Evolutionary conservation across 2,329 filamentous ascomycete genomes (phyloP), one percentile per base, ranked within the genome.

Genomic region (Hirsutella rhossiliensis): DNA sequence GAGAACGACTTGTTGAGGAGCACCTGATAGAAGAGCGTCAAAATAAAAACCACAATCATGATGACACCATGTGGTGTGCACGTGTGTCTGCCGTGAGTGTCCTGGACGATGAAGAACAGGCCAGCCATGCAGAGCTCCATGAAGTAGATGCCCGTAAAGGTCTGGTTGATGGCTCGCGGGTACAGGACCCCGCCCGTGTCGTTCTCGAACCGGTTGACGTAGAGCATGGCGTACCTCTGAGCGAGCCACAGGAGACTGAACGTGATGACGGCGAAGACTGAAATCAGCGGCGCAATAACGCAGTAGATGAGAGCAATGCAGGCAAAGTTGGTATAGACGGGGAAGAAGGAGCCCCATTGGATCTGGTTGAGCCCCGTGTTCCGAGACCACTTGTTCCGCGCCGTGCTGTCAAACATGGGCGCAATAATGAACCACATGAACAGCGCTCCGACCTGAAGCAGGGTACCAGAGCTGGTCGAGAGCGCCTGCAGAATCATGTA

Each of bases 401-500:
- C 76, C 2, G 92, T 98, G 43, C 74, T 89, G 64, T 97, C 92
- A 38, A 94, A 61, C 0, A 96, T 73, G 1, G 81, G 84, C 2
- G 85, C 83, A 39, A 94, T 61, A 19, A 97, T 56, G 54, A 88
- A 94, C 81, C 89, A 94, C 50, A 82, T 71, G 39, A 88, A 57
- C 4, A 98, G 72, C 4, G 80, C 77, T n/a, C 78, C 79, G 20
- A 94, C 76, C 56, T 97, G 92, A 12, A 96, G 69, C 4, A 97
- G 69, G 1, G 87, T 90, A 61, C 85, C 88, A 1, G 90, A 90
- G 61, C 88, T 95, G 49, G 87, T 88, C 49, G 87, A 88, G 54
- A 97, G 73, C 1, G 89, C 87, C 56, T 97, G 92, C 11, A 98
- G 80, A 58, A 96, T 83, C 80, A 98, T 89, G 73, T 98, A 98